Base-by-base conservation (phyloP, 225 moss, liverwort and hornwort genomes). In the Marchantia polymorpha region DNA sequence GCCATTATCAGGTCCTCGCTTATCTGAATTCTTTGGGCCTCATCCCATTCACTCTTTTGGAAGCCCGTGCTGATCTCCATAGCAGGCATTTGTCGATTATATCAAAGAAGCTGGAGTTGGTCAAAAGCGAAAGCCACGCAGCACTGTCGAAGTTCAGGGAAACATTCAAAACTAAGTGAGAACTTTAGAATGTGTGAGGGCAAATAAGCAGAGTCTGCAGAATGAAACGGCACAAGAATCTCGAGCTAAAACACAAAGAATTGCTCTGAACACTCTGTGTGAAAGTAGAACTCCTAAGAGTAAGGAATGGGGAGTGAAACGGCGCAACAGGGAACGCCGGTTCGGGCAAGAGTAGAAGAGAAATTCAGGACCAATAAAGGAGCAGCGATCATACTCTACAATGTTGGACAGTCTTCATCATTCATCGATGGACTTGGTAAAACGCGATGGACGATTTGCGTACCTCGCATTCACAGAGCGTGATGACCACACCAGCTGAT, bases 1-100 rank as follows among this genome's bases (percentile, higher is more conserved):
- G 75, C 77, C 48, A 78, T 49, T 15, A 89, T 77, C 75, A 89
- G 71, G 80, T 83, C 76, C 76, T 83, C 81, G 63, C 80, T 86
- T 14, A 89, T 79, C 48, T 80, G 55, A 52, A 85, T 74, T 39
- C 74, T 75, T 56, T 84, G 84, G 25, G 89, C 84, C 14, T 49
- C 80, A 56, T 81, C 78, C 89, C 86, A 89, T 53, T 88, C 83
- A 6, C 20, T 23, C 63, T 64, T 55, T n/a, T 58, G 30, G 58
- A 52, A 65, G 50, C 26, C 27, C 65, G 52, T 31, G 56, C 13
- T 75, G 31, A 4, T 75, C 55, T 75, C 74, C 55, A 75, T 75
- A 7, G 16, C 27, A 29, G 55, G 74, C 74, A 75, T 58, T 58
- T 51, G n/a, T 51, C 50, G 22, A 52, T 14, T 46, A 39, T 46